Evolutionary conservation across 306 rosid genomes (phyloP).

Genomic region (Acacia crassicarpa): DNA sequence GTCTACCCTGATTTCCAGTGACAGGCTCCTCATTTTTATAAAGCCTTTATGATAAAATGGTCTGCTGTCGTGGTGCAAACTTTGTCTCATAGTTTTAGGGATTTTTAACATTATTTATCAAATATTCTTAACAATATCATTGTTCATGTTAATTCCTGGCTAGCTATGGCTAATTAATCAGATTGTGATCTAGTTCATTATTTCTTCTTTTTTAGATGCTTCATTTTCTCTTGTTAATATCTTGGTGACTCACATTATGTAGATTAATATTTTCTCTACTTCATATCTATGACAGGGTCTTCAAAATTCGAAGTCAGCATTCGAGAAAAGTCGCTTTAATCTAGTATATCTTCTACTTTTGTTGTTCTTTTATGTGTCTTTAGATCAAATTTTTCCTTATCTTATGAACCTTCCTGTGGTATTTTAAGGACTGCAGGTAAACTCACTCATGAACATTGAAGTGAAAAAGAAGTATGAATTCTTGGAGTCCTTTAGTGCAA

Average conservation of each 20-base stretch:
- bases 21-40: not conserved
- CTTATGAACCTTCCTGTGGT: conserved; percentile 43
- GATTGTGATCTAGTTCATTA: conserved; percentile 15
- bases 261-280: conserved; percentile 17
- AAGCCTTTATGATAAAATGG: not conserved
- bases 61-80: not conserved
- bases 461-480: conserved; percentile 93
- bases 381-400: conserved; percentile 23
- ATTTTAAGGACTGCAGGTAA: conserved; percentile 93
- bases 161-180: conserved; percentile 10
- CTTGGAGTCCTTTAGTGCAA: conserved; percentile 95
- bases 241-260: conserved; percentile 11
- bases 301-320: conserved; percentile 89
- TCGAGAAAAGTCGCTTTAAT: conserved; percentile 97
- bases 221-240: conserved; percentile 6
- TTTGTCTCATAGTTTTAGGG: not conserved
- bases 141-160: conserved; percentile 10
- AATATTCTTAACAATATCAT: not conserved
- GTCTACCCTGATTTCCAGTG: conserved; percentile 9
- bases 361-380: conserved; percentile 20
- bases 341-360: conserved; percentile 70
- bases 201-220: not conserved
- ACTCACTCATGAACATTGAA: conserved; percentile 86
- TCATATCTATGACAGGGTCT: conserved; percentile 64
- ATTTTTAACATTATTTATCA: not conserved